Conservation (phyloP, 2,329 filamentous ascomycete genomes). For the Magnaporthiopsis rhizophila region DNA sequence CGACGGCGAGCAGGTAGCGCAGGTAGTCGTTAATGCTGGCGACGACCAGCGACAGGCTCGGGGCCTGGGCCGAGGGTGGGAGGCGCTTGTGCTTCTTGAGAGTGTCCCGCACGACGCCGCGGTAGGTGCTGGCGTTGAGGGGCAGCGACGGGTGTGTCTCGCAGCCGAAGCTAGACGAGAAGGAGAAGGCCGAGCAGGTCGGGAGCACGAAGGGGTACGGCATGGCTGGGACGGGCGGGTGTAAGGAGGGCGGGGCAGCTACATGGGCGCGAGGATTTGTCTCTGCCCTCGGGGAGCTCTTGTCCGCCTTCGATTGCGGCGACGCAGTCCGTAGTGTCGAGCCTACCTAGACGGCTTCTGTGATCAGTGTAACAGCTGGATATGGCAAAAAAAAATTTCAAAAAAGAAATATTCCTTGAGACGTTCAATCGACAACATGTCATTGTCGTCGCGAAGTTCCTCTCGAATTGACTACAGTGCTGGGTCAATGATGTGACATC, state of each 20-base stretch:
- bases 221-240: conserved; percentile 46
- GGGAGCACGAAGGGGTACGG: conserved; percentile 83
- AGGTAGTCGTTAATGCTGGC: conserved; percentile 68
- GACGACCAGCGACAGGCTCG: conserved; percentile 63
- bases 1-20: conserved; percentile 73
- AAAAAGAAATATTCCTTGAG: no score
- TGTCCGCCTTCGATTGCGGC: background rate
- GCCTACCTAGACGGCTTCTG: background rate
- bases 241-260: no score
- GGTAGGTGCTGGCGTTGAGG: conserved; percentile 71
- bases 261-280: background rate
- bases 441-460: background rate
- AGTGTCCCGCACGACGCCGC: conserved; percentile 72
- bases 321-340: background rate
- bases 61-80: conserved; percentile 59
- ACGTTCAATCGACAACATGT: background rate
- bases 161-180: conserved; percentile 68
- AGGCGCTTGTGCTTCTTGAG: conserved; percentile 88
- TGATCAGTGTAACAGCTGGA: background rate
- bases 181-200: conserved; percentile 80
- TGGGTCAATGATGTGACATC: conserved; percentile 5
- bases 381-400: background rate
- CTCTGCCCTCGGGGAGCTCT: no score
- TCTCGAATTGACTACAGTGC: background rate
- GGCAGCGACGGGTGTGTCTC: conserved; percentile 85